Base-by-base conservation (phyloP, 2,329 filamentous ascomycete species). In the Thielaviopsis populi region DNA sequence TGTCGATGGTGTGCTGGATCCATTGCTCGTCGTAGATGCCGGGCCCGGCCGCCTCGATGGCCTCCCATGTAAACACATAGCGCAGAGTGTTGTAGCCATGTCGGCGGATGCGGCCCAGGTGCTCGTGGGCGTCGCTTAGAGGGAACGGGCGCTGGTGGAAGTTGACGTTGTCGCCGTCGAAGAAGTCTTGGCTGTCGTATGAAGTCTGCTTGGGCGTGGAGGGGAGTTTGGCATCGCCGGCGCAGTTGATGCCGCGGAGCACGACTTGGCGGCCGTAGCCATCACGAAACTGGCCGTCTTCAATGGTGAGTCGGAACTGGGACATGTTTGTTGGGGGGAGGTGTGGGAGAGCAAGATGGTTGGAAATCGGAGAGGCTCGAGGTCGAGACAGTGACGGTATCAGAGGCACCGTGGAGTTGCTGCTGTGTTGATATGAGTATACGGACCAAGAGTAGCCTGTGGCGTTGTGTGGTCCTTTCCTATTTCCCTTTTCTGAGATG, bases 61-160 rank as follows among this genome's bases (percentile, higher is more conserved):
- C 92, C 75, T 99, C 94, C 94, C 94, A 99, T 0, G 94, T 97
- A 72, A 97, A 99, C 69, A 99, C 79, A 74, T 99, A 99, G 71
- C 94, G 83, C 69, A 99, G 91, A 0, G 89, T 91, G 74, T 97
- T 99, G 79, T 95, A 99, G 15, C 94, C 94, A 79, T 87, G 96
- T 70, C 87, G 86, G 70, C 87, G 89, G 68, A 99, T 75, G 53
- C 91, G 83, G 13, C 88, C 82, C 73, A 99, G 96, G 73, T 99
- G 94, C 17, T 82, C 79, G 70, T 89, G 86, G 0, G 94, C 90
- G 68, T 96, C 89, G 60, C 89, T 83, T 59, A 89, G 80, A 2
- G 86, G 78, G 69, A 99, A 99, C 0, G 94, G 94, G 1, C 91
- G 83, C 66, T 85, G 82, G 68, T 92, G 87, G 71, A 99, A 99